These are phyloP conservation scores for Botrytis sinoallii DNA, from an alignment of 2,329 filamentous ascomycete genomes.

Conservation along the genomic window DNA sequence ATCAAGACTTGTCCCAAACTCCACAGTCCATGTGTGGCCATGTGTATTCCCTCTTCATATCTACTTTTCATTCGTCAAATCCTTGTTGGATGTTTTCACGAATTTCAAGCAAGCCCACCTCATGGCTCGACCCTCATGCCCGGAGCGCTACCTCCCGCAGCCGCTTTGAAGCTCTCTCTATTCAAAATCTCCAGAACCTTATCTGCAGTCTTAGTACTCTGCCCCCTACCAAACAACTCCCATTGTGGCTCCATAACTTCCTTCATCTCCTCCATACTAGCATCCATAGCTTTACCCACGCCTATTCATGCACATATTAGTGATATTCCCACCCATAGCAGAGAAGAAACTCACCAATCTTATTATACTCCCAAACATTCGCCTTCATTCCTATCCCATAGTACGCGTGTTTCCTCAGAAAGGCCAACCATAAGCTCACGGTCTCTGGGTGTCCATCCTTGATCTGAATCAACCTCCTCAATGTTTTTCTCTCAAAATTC, in stretches of 20 bases:
- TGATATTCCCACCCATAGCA: background rate
- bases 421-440: conserved; percentile 89
- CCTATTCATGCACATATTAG: conserved; percentile 38
- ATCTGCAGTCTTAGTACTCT: conserved; percentile 49
- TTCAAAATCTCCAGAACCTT: conserved; percentile 57
- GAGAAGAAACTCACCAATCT: conserved; percentile 54
- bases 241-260: conserved; percentile 50
- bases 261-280: conserved; percentile 44
- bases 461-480: conserved; percentile 85
- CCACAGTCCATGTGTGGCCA: conserved; percentile 1
- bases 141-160: conserved; percentile 33
- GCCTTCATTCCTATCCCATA: conserved; percentile 99
- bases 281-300: conserved; percentile 52
- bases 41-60: conserved; percentile 4
- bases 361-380: conserved; percentile 87
- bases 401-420: conserved; percentile 86
- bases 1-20: background rate
- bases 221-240: conserved; percentile 53
- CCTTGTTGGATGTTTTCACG: background rate
- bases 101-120: background rate
- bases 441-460: conserved; percentile 85
- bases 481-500: conserved; percentile 91
- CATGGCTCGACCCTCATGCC: conserved; percentile 24
- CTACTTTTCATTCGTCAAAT: background rate
- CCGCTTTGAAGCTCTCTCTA: conserved; percentile 45